Base-by-base conservation (phyloP, 2,329 filamentous ascomycete genomes). In the Fusarium caatingaense region DNA sequence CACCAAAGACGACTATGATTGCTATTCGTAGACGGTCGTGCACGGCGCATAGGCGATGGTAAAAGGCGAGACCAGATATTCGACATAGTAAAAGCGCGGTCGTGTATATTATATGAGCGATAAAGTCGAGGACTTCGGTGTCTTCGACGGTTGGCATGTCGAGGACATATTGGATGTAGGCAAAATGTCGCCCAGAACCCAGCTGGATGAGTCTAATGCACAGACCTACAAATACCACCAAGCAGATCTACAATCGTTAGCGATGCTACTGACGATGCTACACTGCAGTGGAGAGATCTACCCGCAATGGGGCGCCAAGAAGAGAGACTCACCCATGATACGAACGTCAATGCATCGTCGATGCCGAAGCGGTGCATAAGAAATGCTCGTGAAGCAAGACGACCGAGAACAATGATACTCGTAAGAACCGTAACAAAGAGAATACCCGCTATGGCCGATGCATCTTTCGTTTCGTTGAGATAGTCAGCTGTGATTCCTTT, bases 1-100 rank as follows among this genome's bases (percentile, higher is more conserved):
- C 64, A 5, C 71, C 78, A 21, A 78, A 76, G 2, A 81, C 76
- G 18, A 78, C 54, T 32, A 73, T 76, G 47, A 84, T 83, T 7
- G 77, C 69, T 6, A 78, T 56, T 7, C 74, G 73, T 9, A 84
- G 79, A 28, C 76, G 69, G 44, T 74, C 54, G 71, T 83, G 77
- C 23, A 81, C 72, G 8, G 76, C 77, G 64, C 82, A 82, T 5
- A 87, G 76, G 5, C 84, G 82, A 53, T 80, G 78, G 72, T 86
- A 87, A 58, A 87, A 85, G 0, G 85, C 84, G 7, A 87, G 76
- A 64, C 85, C 85, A 1, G 85, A 87, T 2, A 86, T 72, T 15
- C 85, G 83, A 61, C 85, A 86, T 13, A 84, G 70, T 27, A 86
- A 78, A 4, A 87, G 78, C 3, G 85, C 80, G 1, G 81, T 82